Evolutionary conservation across 345 rosid species (phyloP).

Genomic region (Eucalyptus melliodora): DNA sequence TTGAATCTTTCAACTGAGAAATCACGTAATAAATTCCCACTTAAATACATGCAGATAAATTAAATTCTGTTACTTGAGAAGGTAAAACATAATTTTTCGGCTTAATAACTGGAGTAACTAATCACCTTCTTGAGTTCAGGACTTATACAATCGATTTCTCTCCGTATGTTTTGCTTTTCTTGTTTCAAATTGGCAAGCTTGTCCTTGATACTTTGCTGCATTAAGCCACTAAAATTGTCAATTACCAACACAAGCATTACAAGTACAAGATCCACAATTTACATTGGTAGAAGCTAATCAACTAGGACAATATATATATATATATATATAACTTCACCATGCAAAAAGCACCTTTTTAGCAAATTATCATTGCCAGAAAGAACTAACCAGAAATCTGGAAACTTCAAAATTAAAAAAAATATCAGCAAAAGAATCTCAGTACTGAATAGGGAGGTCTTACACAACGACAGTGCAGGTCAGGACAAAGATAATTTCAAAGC

Average conservation of each 20-base stretch:
- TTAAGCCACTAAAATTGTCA: not conserved
- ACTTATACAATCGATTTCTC: slow-evolving; percentile 46
- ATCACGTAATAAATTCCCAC: not conserved
- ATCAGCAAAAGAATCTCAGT: not conserved
- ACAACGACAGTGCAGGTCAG: not conserved
- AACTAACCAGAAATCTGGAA: not conserved
- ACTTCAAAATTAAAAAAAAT: not conserved
- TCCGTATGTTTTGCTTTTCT: slow-evolving; percentile 56
- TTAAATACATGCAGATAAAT: not conserved
- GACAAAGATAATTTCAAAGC: not conserved
- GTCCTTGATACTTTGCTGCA: slow-evolving; percentile 83
- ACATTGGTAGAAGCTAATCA: not conserved
- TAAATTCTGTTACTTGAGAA: not conserved
- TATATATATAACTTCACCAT: not conserved
- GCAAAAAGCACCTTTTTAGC: not conserved
- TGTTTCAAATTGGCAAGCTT: slow-evolving; percentile 62
- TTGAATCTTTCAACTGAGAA: slow-evolving; percentile 52
- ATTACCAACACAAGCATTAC: not conserved
- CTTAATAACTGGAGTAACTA: not conserved
- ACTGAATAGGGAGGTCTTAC: not conserved
- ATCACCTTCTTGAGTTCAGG: slow-evolving; percentile 73
- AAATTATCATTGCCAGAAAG: not conserved
- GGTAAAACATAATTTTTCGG: not conserved
- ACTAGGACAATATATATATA: not conserved
- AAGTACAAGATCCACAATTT: not conserved